Percentiles rank a stretch among this genome's conserved stretches.
phyloP scores from a whole-genome alignment of 371 early-diverging fungal genomes.

The Mucor circinelloides region DNA sequence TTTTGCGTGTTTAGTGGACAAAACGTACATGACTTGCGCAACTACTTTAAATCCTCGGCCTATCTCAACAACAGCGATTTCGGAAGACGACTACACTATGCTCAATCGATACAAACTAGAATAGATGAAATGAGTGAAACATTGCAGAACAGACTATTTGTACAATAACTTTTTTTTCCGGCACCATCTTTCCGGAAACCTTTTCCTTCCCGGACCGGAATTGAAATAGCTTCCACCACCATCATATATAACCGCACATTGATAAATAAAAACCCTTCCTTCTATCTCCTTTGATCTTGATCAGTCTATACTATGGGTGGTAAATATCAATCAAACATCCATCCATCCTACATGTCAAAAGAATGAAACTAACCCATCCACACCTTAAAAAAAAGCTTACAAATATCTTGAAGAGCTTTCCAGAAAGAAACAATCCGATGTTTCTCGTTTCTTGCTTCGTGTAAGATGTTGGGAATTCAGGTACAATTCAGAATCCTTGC shows the following conservation, averaged over 20 bases:
- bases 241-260: neutral
- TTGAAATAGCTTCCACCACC: neutral
- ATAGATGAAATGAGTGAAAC: neutral
- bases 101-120: neutral
- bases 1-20: slow-evolving; percentile 70
- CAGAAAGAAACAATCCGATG: slow-evolving; percentile 99
- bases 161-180: neutral
- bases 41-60: slow-evolving; percentile 54
- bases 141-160: neutral
- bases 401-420: slow-evolving; percentile 98
- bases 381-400: slow-evolving; percentile 59
- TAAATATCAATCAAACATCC: slow-evolving; percentile 3
- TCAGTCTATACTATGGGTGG: neutral
- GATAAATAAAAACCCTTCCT: neutral
- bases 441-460: slow-evolving; percentile 97
- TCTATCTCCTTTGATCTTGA: neutral
- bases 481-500: slow-evolving; percentile 20
- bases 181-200: too few species aligned
- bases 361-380: neutral
- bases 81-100: neutral
- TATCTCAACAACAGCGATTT: neutral
- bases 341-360: neutral
- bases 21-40: slow-evolving; percentile 56
- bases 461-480: slow-evolving; percentile 89
- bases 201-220: neutral